Evolutionary conservation across 2,329 filamentous ascomycete species (phyloP), one percentile per base, ranked within the genome.

Genomic region (Cladophialophora psammophila): DNA sequence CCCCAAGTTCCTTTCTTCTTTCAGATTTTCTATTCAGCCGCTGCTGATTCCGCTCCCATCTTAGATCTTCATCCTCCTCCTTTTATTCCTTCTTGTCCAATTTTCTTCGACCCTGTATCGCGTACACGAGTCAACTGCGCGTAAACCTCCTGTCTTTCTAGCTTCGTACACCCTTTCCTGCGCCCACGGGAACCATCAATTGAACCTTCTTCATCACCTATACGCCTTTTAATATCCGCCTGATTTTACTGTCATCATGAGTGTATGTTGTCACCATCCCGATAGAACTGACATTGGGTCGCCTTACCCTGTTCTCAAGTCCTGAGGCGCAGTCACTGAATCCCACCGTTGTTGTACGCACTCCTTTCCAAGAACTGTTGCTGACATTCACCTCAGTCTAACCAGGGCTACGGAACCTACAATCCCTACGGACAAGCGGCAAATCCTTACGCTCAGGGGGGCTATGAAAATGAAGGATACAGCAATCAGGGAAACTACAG

Each of bases 331-430:
- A 45, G 34, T 36, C 15, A 50, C 36, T 36, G 42, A 2, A 15
- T 34, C 35, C 20, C 26, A 26, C 55, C 32, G 38, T 34, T 12
- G 10, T 40, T 59, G 53, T 45, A 12, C 35, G 53, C 42, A 40
- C 26, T 57, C 58, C 18, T 13, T 20, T 58, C 18, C 20, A 20
- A 50, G 35, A 55, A 10, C 57, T 48, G 13, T 48, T 36, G 57
- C 69, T 65, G 55, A 69, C 65, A 50, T 31, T 36, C n/a, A 52
- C 20, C n/a, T 26, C 45, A 65, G 60, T 69, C 69, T 63, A 69
- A 72, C 45, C 67, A 70, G 50, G 69, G 82, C 74, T 86, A 85
- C 75, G 83, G 82, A 75, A 82, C 85, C 70, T 86, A 83, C 75
- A 72, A 71, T 60, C 68, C 71, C 36, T 73, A 73, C 60, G 69